These are phyloP conservation scores for Rosa persica DNA, from an alignment of 306 rosid genomes.

Conservation along the genomic window DNA sequence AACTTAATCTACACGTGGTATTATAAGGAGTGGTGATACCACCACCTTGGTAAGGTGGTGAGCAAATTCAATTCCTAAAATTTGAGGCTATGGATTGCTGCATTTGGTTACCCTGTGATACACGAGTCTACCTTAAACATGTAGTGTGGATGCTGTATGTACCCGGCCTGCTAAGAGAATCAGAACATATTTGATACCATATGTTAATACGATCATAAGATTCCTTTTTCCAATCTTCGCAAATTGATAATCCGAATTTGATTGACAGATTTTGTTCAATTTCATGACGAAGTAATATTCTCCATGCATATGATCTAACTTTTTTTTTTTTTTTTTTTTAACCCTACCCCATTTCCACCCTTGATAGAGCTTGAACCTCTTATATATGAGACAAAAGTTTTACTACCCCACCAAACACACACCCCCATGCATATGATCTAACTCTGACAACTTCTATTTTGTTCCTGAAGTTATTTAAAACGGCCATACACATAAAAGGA, in stretches of 20 bases:
- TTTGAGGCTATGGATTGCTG: not conserved
- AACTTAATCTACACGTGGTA: too few species aligned
- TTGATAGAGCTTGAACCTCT: too few species aligned
- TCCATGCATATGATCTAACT: not conserved
- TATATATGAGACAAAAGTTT: too few species aligned
- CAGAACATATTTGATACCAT: constrained; percentile 5
- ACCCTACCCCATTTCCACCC: too few species aligned
- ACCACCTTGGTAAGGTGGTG: too few species aligned
- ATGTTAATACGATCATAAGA: not conserved
- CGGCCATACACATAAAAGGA: not conserved
- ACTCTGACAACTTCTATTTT: not conserved
- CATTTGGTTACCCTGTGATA: not conserved
- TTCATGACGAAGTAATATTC: not conserved
- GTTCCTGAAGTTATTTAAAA: not conserved
- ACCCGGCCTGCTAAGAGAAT: not conserved
- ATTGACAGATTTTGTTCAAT: constrained; percentile 1
- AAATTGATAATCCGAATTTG: not conserved
- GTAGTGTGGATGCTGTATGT: not conserved
- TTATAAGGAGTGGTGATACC: too few species aligned
- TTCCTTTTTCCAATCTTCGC: not conserved
- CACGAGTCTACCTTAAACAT: not conserved
- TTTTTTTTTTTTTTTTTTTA: too few species aligned
- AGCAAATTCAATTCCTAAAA: too few species aligned
- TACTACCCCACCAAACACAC: too few species aligned
- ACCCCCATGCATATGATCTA: not conserved